Evolutionary conservation across 2,329 filamentous ascomycete species (phyloP).

Genomic region (Ophiocordyceps australis): DNA sequence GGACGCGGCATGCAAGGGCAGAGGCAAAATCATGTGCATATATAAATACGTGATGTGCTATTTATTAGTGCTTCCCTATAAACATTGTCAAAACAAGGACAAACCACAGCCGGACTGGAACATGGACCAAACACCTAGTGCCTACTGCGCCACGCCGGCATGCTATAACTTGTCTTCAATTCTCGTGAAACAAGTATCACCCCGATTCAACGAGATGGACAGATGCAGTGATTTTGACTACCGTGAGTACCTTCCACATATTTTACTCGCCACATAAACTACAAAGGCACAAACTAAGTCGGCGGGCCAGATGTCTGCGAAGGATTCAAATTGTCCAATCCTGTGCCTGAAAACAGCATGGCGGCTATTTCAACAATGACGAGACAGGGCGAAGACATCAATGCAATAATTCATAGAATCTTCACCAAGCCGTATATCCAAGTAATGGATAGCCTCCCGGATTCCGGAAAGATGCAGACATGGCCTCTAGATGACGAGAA

Average conservation of each 20-base stretch:
- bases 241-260: constrained; percentile 2
- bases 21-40: too few relatives aligned
- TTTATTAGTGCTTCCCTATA: too few relatives aligned
- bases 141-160: background rate
- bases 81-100: too few relatives aligned
- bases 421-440: background rate
- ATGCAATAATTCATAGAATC: background rate
- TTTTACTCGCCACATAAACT: too few relatives aligned
- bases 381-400: background rate
- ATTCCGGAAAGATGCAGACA: background rate
- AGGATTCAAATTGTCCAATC: too few relatives aligned
- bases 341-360: too few relatives aligned
- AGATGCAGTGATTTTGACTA: constrained; percentile 5
- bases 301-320: too few relatives aligned
- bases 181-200: constrained; percentile 1
- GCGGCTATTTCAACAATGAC: background rate
- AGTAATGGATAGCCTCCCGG: background rate
- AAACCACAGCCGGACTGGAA: too few relatives aligned
- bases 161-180: constrained; percentile 1
- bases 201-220: background rate
- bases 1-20: too few relatives aligned
- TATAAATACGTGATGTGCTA: too few relatives aligned
- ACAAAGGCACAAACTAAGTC: too few relatives aligned
- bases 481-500: background rate
- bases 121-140: too few relatives aligned